Conservation (phyloP, 768 basidiomycete species). For the Calvatia gigantea region DNA sequence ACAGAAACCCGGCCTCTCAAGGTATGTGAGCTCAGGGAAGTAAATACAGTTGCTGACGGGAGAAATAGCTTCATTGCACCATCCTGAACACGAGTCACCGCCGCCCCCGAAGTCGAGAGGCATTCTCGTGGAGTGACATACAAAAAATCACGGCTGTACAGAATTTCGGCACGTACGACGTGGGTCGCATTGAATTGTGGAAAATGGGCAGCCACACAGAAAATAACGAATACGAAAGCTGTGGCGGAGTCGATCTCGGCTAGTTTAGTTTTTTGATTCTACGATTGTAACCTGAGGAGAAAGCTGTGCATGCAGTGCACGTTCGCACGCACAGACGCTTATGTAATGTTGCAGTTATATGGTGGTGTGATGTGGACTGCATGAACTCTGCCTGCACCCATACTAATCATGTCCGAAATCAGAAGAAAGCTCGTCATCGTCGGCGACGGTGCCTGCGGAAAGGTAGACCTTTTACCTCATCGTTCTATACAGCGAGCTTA, state of each 20-base stretch:
- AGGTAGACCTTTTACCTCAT: slow-evolving; percentile 45
- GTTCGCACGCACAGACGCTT: slow-evolving; percentile 14
- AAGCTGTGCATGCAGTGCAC: background rate
- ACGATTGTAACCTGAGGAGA: too few relatives aligned
- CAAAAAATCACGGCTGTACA: slow-evolving; percentile 5
- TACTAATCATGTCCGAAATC: slow-evolving; percentile 83
- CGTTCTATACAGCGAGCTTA: background rate
- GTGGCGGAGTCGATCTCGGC: slow-evolving; percentile 29
- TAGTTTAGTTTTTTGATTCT: too few relatives aligned
- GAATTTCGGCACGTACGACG: slow-evolving; percentile 49
- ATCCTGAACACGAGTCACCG: slow-evolving; percentile 47
- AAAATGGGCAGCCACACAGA: slow-evolving; percentile 66
- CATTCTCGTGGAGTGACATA: slow-evolving; percentile 39
- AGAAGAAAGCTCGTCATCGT: slow-evolving; percentile 99
- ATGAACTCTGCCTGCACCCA: slow-evolving; percentile 9
- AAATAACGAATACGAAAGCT: slow-evolving; percentile 60
- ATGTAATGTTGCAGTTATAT: slow-evolving; percentile 11
- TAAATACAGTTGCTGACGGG: background rate
- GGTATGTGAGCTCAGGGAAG: slow-evolving; percentile 24
- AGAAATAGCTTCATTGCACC: slow-evolving; percentile 44
- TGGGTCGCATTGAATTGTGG: slow-evolving; percentile 62
- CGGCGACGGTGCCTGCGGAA: slow-evolving; percentile 96
- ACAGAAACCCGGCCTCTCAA: slow-evolving; percentile 47
- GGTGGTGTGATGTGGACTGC: slow-evolving; percentile 13
- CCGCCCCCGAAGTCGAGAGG: slow-evolving; percentile 27